These are phyloP conservation scores for Lasiosphaeris hirsuta DNA, from an alignment of 495 filamentous ascomycete species.

Conservation along the genomic window DNA sequence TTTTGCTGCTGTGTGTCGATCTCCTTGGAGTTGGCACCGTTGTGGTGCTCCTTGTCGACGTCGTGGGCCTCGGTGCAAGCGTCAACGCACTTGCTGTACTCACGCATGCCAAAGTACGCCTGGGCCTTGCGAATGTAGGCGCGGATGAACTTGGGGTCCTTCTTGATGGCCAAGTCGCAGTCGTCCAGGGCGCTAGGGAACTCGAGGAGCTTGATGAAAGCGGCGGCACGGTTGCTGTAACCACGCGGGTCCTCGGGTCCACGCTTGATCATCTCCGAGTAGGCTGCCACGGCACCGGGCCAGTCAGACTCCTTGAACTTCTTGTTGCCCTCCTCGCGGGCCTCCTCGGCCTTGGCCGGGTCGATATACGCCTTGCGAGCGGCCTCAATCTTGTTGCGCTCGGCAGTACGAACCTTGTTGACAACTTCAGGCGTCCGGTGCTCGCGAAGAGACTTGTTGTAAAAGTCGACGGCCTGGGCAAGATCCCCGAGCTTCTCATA, in stretches of 20 bases:
- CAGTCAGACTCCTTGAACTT: conserved; percentile 97
- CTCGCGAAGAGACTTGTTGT: conserved; percentile 90
- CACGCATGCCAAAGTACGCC: conserved; percentile 91
- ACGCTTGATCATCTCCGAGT: conserved; percentile 96
- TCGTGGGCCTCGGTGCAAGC: conserved; percentile 76
- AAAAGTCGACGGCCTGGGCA: conserved; percentile 78
- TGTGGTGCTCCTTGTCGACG: conserved; percentile 62
- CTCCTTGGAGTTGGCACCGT: conserved; percentile 75
- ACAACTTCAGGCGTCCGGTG: conserved; percentile 94
- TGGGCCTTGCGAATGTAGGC: conserved; percentile 95
- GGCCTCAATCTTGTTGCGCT: conserved; percentile 77
- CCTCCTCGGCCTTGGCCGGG: conserved; percentile 89
- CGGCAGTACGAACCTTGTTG: conserved; percentile 86
- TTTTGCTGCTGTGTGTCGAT: conserved; percentile 94
- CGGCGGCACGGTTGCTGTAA: conserved; percentile 95
- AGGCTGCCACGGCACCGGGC: conserved; percentile 92
- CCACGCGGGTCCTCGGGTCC: conserved; percentile 89
- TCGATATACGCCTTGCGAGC: conserved; percentile 82
- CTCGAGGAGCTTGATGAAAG: conserved; percentile 91
- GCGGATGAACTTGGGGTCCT: conserved; percentile 88
- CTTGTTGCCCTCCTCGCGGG: conserved; percentile 87
- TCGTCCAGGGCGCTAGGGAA: conserved; percentile 92
- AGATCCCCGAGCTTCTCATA: conserved; percentile 88
- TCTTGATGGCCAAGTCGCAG: conserved; percentile 86
- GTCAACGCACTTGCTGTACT: conserved; percentile 92